Percentiles rank a stretch among this genome's conserved stretches.
These are phyloP conservation scores for Didymosphaeria variabile DNA, from an alignment of 2,329 filamentous ascomycete species.

Conservation along the genomic window DNA sequence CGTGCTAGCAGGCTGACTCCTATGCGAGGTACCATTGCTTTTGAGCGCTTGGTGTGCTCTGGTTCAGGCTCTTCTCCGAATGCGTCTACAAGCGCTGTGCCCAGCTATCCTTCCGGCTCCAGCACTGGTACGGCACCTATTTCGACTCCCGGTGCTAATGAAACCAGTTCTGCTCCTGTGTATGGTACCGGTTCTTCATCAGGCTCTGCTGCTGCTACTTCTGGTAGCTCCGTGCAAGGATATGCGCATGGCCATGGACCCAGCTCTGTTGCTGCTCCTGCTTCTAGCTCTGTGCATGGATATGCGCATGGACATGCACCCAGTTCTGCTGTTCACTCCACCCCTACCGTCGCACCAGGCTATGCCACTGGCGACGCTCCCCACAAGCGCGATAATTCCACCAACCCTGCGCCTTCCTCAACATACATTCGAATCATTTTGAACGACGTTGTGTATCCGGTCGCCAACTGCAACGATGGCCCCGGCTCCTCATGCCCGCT, in stretches of 20 bases:
- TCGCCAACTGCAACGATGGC: constrained; percentile 64
- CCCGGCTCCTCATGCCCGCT: constrained; percentile 55
- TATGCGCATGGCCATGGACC: background rate
- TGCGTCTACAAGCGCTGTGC: background rate
- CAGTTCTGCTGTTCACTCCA: background rate
- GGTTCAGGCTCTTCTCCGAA: background rate
- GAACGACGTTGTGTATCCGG: constrained; percentile 70
- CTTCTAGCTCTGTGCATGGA: no score
- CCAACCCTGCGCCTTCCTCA: constrained; percentile 12
- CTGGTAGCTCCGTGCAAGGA: no score
- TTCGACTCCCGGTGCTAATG: background rate
- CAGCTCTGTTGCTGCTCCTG: no score
- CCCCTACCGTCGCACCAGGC: background rate
- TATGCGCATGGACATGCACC: background rate
- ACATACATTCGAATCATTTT: constrained; percentile 65
- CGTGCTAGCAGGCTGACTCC: constrained; percentile 65
- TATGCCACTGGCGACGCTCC: constrained; percentile 1
- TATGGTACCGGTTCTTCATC: no score
- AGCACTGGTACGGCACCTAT: background rate
- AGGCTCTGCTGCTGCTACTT: no score
- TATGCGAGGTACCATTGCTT: constrained; percentile 72
- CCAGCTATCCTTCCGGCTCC: background rate
- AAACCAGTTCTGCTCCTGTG: no score
- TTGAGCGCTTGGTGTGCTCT: constrained; percentile 68
- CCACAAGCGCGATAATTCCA: constrained; percentile 13